Evolutionary conservation across 768 basidiomycete species (phyloP), one percentile per base, ranked within the genome.

Genomic region (Daedaleopsis nitida): DNA sequence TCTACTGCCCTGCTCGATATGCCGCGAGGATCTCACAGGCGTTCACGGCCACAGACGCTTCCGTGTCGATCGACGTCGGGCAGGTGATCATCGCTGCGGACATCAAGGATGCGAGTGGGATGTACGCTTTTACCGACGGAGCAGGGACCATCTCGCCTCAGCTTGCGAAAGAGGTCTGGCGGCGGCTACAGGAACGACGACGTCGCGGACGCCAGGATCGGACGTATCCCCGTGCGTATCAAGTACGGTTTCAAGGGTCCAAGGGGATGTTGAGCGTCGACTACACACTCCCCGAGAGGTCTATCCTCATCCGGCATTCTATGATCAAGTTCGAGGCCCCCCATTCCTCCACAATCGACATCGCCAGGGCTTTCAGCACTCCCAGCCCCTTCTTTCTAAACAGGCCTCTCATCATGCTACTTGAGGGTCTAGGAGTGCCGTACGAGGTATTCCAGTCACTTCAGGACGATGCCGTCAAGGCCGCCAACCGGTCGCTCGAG

Each of bases 21-120:
- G 89, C 82, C 0, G 90, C 90, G 3, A 77, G 90, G 17, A 78
- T 91, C 35, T 86, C 87, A 5, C 88, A 86, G 68, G 87, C 87
- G 0, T 91, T 91, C 70, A 90, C 89, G 1, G 82, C 88, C 1
- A 92, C 89, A 0, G 87, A 90, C 62, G 77, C 84, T 0, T 82
- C 85, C 4, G 68, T 83, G 32, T 71, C 83, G 14, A 70, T 78
- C 43, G 63, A 72, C 57, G 64, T 71, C n/a, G 76, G 79, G 48
- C 74, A 81, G 66, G 70, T 82, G 42, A 19, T 73, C n/a, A 64
- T 73, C n/a, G 67, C 80, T 0, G 74, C 78, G n/a, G 85, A 89
- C 69, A 80, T 88, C 27, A 66, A 79, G 38, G 64, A 63, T 34
- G 3, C 53, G 61, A 65, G n/a, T 66, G 58, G 45, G 64, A 69